These are phyloP conservation scores for Hansenula sp. DNA, from an alignment of 1,139 yeast species.

Conservation along the genomic window DNA sequence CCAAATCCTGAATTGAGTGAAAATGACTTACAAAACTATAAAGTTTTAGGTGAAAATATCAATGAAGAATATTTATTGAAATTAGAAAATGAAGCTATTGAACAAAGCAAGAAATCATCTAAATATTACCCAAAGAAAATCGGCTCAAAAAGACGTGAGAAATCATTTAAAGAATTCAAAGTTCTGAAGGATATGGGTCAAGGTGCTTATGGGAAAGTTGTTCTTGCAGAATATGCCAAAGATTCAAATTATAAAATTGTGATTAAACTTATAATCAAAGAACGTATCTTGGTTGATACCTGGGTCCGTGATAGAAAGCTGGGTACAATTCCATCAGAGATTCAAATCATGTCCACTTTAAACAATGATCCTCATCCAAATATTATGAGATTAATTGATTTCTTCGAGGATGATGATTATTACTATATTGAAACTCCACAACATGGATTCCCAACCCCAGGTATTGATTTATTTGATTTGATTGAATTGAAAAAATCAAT, in stretches of 20 bases:
- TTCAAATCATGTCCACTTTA: constrained; percentile 82
- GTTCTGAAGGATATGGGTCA: constrained; percentile 82
- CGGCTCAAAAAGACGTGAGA: constrained; percentile 59
- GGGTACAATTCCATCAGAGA: constrained; percentile 94
- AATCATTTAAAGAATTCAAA: constrained; percentile 66
- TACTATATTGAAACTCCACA: constrained; percentile 90
- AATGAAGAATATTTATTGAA: constrained; percentile 41
- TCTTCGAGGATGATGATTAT: constrained; percentile 85
- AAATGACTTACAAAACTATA: constrained; percentile 9
- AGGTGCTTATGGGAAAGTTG: constrained; percentile 95
- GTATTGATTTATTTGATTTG: constrained; percentile 86
- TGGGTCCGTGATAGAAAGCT: constrained; percentile 91
- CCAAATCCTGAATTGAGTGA: constrained; percentile 2
- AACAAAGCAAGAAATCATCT: constrained; percentile 32
- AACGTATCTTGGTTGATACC: constrained; percentile 88
- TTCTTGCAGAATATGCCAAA: constrained; percentile 65
- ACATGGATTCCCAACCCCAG: constrained; percentile 79
- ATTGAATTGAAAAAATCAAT: constrained; percentile 81
- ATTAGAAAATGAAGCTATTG: constrained; percentile 41
- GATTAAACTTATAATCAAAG: constrained; percentile 86
- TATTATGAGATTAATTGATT: constrained; percentile 79
- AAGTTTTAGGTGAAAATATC: constrained; percentile 13
- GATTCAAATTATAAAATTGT: constrained; percentile 67
- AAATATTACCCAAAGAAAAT: constrained; percentile 51
- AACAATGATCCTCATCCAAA: constrained; percentile 80